Conservation (phyloP, 2,329 filamentous ascomycete genomes). For the Thermochaetoides dissita region DNA sequence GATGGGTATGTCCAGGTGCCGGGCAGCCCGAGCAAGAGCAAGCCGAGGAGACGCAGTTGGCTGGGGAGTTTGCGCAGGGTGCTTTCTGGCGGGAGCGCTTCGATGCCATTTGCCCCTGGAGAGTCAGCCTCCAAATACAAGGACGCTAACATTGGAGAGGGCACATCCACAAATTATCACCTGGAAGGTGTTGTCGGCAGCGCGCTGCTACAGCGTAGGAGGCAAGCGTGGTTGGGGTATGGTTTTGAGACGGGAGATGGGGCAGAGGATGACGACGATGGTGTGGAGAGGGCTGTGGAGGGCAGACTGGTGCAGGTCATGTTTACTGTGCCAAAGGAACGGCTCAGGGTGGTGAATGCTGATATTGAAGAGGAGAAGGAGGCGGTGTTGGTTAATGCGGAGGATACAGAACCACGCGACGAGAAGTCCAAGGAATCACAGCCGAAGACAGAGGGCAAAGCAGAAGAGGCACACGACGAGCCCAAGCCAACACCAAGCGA, state of each 20-base stretch:
- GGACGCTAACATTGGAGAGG: conserved; percentile 8
- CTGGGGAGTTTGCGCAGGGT: conserved; percentile 54
- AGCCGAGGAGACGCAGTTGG: conserved; percentile 46
- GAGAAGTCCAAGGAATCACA: conserved; percentile 3
- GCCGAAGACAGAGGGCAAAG: neutral
- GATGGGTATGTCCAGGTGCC: conserved; percentile 22
- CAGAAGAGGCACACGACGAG: too few relatives aligned
- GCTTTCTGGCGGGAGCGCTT: conserved; percentile 30
- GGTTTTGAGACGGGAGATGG: conserved; percentile 32
- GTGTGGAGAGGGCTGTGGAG: conserved; percentile 58
- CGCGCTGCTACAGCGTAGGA: conserved; percentile 31
- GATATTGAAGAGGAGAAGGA: conserved; percentile 34
- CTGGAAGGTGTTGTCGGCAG: too few relatives aligned
- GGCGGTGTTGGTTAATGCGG: conserved; percentile 29
- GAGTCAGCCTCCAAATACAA: conserved; percentile 10
- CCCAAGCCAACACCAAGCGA: too few relatives aligned
- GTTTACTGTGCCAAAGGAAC: conserved; percentile 85
- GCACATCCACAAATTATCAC: conserved; percentile 13
- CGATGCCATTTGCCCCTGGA: too few relatives aligned
- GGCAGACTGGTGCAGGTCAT: conserved; percentile 65
- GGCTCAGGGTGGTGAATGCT: conserved; percentile 77
- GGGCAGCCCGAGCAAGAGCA: conserved; percentile 43
- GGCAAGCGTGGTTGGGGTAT: conserved; percentile 38
- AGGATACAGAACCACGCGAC: conserved; percentile 4
- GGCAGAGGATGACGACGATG: conserved; percentile 29